phyloP scores from a whole-genome alignment of 2,329 filamentous ascomycete species.

The Diaporthe citri region DNA sequence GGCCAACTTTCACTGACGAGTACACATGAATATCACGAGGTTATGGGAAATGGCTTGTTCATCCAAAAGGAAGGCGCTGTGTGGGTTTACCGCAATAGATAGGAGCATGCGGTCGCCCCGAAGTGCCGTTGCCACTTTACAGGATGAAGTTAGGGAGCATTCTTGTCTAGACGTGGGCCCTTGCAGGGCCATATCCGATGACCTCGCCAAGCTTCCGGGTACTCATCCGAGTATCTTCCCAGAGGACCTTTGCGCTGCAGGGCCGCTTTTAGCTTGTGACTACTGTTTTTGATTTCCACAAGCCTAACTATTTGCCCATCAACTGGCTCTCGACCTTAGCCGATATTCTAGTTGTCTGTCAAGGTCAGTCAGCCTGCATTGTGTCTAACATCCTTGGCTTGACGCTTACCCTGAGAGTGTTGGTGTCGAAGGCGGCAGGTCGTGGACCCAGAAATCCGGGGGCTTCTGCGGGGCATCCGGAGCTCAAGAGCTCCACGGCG shows the following conservation, averaged over 20 bases:
- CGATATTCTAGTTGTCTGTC: neutral
- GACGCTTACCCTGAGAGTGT: neutral
- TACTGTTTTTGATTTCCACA: neutral
- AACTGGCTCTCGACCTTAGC: neutral
- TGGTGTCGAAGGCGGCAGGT: slow-evolving; percentile 6
- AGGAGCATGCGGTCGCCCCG: neutral
- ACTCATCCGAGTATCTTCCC: slow-evolving; percentile 2
- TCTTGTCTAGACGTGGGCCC: too few relatives aligned
- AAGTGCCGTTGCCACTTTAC: neutral
- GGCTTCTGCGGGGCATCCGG: neutral
- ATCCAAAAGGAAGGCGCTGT: neutral
- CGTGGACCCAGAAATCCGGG: slow-evolving; percentile 4
- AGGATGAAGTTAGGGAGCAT: neutral
- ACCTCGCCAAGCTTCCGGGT: slow-evolving; percentile 12
- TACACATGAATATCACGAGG: neutral
- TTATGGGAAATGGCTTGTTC: neutral
- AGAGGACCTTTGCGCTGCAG: neutral
- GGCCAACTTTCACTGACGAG: neutral
- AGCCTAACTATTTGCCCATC: neutral
- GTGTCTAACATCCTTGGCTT: neutral
- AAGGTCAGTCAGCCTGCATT: neutral
- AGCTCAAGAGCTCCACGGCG: slow-evolving; percentile 2
- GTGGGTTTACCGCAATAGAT: neutral
- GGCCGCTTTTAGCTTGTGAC: neutral
- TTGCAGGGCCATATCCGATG: slow-evolving; percentile 10